phyloP scores from a whole-genome alignment of 2,329 filamentous ascomycete genomes.

The Aspergillus pseudonomiae region DNA sequence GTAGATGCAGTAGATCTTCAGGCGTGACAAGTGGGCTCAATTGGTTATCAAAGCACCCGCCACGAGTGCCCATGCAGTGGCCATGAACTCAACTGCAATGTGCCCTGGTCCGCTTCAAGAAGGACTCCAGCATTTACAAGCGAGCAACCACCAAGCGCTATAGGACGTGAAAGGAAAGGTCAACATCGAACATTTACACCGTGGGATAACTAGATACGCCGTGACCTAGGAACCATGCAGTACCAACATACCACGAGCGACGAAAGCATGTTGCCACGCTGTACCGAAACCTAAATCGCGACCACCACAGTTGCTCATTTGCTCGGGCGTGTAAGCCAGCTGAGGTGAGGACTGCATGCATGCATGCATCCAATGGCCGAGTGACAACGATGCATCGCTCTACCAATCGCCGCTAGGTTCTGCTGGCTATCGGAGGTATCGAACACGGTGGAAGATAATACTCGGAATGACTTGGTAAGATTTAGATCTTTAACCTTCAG shows the following conservation, averaged over 20 bases:
- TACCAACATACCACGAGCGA: not conserved
- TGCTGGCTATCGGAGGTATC: too few relatives aligned
- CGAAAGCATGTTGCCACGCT: not conserved
- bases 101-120: not conserved
- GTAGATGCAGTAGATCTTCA: slow-evolving; percentile 10
- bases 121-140: not conserved
- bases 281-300: not conserved
- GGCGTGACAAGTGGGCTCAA: not conserved
- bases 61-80: slow-evolving; percentile 18
- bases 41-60: not conserved
- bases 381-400: not conserved
- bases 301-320: not conserved
- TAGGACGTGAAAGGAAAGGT: not conserved
- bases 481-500: too few relatives aligned
- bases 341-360: not conserved
- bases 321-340: not conserved
- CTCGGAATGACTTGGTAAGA: too few relatives aligned
- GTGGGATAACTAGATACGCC: too few relatives aligned
- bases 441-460: too few relatives aligned
- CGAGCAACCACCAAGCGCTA: not conserved
- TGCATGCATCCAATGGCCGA: not conserved
- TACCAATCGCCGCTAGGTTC: too few relatives aligned
- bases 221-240: not conserved
- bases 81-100: not conserved
- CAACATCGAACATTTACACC: not conserved